Evolutionary conservation across 169 alveolate genomes (phyloP).

Genomic region (Plasmodium gaboni): DNA sequence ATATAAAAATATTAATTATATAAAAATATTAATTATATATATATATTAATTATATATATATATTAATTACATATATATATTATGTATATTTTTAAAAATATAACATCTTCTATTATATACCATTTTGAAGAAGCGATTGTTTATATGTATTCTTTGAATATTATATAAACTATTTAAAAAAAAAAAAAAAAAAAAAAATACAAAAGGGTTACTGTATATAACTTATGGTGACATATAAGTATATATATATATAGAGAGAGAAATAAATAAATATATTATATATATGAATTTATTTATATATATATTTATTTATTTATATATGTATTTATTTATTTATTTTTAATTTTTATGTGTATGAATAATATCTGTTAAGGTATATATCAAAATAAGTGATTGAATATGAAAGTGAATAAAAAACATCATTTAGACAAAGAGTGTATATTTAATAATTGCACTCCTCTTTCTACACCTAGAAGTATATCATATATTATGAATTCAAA

Average conservation of each 20-base stretch:
- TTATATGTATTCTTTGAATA: too few relatives aligned
- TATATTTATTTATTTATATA: neutral
- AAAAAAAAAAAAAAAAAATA: too few relatives aligned
- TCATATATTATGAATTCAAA: neutral
- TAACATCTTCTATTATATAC: too few relatives aligned
- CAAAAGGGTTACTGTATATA: too few relatives aligned
- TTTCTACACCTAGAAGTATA: neutral
- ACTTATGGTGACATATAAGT: neutral
- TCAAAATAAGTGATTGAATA: neutral
- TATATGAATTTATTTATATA: neutral
- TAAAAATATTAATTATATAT: too few relatives aligned
- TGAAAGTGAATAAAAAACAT: constrained; percentile 2
- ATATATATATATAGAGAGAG: neutral
- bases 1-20: too few relatives aligned
- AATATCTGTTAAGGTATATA: neutral
- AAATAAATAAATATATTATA: neutral
- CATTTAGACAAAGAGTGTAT: neutral
- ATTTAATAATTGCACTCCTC: neutral
- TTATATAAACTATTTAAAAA: too few relatives aligned
- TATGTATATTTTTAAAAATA: too few relatives aligned
- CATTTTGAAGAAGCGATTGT: too few relatives aligned
- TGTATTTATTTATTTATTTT: neutral
- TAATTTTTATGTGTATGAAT: neutral
- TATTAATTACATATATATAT: too few relatives aligned
- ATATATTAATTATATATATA: too few relatives aligned